phyloP scores from a whole-genome alignment of 352 stramenopile species.

The Globisporangium abappressorium region DNA sequence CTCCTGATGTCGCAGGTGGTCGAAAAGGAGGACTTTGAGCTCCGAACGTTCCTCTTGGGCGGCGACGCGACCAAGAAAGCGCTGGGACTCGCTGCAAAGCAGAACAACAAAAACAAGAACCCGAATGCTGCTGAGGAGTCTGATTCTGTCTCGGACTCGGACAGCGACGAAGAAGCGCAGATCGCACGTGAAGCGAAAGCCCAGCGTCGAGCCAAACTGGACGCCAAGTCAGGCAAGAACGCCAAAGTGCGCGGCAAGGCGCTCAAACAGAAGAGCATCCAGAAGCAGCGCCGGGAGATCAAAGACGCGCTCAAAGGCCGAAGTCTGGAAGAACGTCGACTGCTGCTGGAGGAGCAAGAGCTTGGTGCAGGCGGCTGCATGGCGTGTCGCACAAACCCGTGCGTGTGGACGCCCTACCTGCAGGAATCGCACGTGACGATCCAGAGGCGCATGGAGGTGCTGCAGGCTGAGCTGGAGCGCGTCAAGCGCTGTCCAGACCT shows the following conservation, averaged over 20 bases:
- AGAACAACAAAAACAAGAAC: not conserved
- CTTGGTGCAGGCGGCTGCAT: constrained; percentile 78
- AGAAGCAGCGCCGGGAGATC: constrained; percentile 75
- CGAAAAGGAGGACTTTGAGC: constrained; percentile 63
- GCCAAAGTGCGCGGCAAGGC: constrained; percentile 50
- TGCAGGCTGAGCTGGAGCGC: constrained; percentile 67
- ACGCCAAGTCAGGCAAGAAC: constrained; percentile 24
- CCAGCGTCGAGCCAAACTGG: constrained; percentile 30
- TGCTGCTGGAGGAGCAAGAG: constrained; percentile 60
- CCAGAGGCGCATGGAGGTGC: constrained; percentile 50
- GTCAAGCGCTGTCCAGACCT: constrained; percentile 58
- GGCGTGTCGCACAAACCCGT: constrained; percentile 74
- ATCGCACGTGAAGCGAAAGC: constrained; percentile 50
- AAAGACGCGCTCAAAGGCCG: constrained; percentile 60
- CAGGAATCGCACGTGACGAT: constrained; percentile 51
- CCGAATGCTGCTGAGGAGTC: not conserved
- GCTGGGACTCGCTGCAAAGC: not conserved
- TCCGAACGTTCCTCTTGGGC: constrained; percentile 40
- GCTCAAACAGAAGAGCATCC: constrained; percentile 54
- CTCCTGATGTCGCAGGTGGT: constrained; percentile 85
- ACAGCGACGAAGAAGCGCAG: constrained; percentile 71
- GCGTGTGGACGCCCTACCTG: constrained; percentile 60
- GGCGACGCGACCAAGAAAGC: constrained; percentile 18
- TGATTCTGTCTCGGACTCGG: constrained; percentile 52
- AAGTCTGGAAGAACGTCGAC: constrained; percentile 62